Evolutionary conservation across 2,329 filamentous ascomycete species (phyloP).

Genomic region (Colletotrichum sp.): DNA sequence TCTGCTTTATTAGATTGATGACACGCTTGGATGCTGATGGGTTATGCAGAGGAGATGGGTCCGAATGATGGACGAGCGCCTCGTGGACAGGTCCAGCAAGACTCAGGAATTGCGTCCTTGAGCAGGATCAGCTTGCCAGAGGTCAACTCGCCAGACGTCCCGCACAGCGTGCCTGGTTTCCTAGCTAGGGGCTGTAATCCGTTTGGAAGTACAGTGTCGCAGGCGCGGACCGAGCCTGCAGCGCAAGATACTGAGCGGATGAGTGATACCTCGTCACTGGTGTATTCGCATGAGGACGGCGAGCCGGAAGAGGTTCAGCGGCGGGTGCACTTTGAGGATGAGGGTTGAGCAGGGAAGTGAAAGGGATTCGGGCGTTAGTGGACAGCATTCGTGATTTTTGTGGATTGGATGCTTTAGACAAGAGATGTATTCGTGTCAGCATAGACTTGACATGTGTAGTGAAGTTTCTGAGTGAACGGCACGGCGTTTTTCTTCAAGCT

Average conservation of each 20-base stretch:
- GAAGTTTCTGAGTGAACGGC: neutral
- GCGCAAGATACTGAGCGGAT: neutral
- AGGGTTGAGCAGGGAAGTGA: neutral
- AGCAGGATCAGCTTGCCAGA: neutral
- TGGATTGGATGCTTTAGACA: neutral
- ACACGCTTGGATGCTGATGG: neutral
- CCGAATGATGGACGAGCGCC: neutral
- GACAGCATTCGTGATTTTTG: rapidly evolving
- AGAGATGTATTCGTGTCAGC: neutral
- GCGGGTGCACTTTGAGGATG: neutral
- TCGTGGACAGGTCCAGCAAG: neutral
- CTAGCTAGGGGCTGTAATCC: neutral
- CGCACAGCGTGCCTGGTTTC: slow-evolving; percentile 2
- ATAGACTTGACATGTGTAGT: neutral
- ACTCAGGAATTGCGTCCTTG: neutral
- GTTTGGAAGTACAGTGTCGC: neutral
- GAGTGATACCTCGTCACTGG: neutral
- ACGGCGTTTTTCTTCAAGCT: rapidly evolving
- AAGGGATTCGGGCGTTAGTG: neutral
- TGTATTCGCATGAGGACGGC: neutral
- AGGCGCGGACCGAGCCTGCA: neutral
- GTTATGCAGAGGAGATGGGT: neutral
- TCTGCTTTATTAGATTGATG: neutral
- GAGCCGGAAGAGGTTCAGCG: neutral
- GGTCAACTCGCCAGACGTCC: neutral